Evolutionary conservation across 768 basidiomycete genomes (phyloP), one percentile per base, ranked within the genome.

Genomic region (Auricularia heimuer): DNA sequence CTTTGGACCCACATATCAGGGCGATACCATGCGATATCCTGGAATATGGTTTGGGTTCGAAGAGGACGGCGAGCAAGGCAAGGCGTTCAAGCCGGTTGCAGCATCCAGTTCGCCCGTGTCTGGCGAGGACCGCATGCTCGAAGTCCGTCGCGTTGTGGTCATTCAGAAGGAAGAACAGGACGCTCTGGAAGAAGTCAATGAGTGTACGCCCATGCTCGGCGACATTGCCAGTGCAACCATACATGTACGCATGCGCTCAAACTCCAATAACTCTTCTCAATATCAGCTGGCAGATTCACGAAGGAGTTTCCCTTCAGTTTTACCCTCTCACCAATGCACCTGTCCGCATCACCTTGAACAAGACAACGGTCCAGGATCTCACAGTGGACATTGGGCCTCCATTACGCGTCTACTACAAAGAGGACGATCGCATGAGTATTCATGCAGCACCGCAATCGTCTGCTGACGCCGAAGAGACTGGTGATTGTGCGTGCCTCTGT

Each of bases 341-440:
- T 18, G 69, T 92, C 29, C 80, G 84, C 51, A 76, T 96, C 61
- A 78, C 80, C 24, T 72, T 97, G 18, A 86, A 90, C 29, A 78
- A 84, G 69, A 94, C 91, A 4, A 92, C 87, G 7, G 86, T 88
- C 2, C 91, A 96, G 73, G 93, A 94, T 73, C 75, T 95, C 56
- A 82, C 79, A 1, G 77, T 89, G 33, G 91, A 92, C 67, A 78
- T 96, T 21, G 94, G 94, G 4, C 81, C 89, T 14, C 92, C 94
- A 3, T 76, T 86, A 16, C 81, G 87, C 36, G 78, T 86, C 62
- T 88, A 89, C 74, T 90, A 92, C 77, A 94, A 94, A 73, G 92
- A 94, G 64, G 94, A 95, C 70, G 87, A 90, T 67, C 78, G 91
- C 62, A 92, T 94, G 90, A 83, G 83, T 35, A 94, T 94, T 42